Evolutionary conservation across 805 yeast genomes (phyloP).

Genomic region (Pichia exigua): DNA sequence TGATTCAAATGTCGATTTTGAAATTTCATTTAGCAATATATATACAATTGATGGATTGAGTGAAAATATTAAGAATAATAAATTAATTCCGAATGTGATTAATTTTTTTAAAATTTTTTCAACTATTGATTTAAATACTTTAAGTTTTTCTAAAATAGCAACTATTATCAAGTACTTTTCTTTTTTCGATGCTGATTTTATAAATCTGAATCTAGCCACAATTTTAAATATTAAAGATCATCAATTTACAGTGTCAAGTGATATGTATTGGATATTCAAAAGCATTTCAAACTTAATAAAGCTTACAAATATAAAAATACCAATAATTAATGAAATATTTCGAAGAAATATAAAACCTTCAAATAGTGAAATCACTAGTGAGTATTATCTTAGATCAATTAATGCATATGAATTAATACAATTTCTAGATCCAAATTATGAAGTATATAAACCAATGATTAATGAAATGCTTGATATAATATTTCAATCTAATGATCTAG

Average conservation of each 20-base stretch:
- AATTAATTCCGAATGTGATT: not conserved
- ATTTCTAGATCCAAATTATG: slow-evolving; percentile 2
- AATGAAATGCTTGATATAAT: not conserved
- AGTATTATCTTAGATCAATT: not conserved
- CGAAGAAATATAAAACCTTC: not conserved
- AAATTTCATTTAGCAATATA: not conserved
- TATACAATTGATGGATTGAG: not conserved
- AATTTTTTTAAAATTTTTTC: not conserved
- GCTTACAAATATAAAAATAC: not conserved
- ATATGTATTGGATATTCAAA: slow-evolving; percentile 7
- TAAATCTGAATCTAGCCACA: not conserved
- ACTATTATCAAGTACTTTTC: not conserved
- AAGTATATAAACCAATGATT: not conserved
- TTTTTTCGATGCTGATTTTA: not conserved
- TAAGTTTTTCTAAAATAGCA: not conserved
- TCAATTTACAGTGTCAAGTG: not conserved
- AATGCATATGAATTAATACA: not conserved
- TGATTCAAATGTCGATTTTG: not conserved
- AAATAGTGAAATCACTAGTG: not conserved
- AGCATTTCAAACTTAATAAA: not conserved
- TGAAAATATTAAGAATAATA: not conserved
- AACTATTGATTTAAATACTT: not conserved
- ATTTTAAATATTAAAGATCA: not conserved
- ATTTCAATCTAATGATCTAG: not conserved
- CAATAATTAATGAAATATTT: not conserved